Percentiles rank a stretch among this genome's conserved stretches.
Evolutionary conservation across 177 flowering plant species (phyloP).

Genomic region (Vitis hybrid): DNA sequence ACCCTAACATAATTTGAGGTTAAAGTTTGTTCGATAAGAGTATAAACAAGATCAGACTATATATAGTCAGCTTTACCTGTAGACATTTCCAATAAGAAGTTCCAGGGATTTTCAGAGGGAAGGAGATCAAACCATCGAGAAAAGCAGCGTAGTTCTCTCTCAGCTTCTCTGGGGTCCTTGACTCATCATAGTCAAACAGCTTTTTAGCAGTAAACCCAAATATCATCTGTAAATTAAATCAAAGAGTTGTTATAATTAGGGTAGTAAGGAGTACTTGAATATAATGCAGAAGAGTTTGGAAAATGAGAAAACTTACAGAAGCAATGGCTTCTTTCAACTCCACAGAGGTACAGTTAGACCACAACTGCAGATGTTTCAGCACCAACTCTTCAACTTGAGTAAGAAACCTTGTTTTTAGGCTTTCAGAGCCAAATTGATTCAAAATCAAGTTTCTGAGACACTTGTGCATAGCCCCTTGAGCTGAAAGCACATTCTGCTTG

Average conservation of each 20-base stretch:
- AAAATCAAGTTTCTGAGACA: constrained; percentile 86
- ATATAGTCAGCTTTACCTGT: constrained; percentile 38
- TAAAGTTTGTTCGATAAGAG: no score
- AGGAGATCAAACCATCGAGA: constrained; percentile 83
- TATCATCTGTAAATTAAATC: constrained; percentile 68
- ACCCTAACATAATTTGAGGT: constrained; percentile 41
- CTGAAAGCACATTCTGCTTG: constrained; percentile 67
- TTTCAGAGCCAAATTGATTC: constrained; percentile 79
- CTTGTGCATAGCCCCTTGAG: constrained; percentile 89
- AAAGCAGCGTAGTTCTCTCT: constrained; percentile 75
- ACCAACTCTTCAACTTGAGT: constrained; percentile 63
- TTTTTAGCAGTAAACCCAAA: constrained; percentile 84
- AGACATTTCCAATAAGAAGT: constrained; percentile 82
- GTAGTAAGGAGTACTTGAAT: no score
- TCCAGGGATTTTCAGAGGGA: constrained; percentile 91
- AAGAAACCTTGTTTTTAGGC: constrained; percentile 68
- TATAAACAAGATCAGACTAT: no score
- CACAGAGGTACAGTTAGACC: constrained; percentile 51
- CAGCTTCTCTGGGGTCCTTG: constrained; percentile 60
- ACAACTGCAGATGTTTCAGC: constrained; percentile 32
- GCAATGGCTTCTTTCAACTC: constrained; percentile 85
- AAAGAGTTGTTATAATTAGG: neutral
- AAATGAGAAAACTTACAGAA: constrained; percentile 39
- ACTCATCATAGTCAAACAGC: constrained; percentile 69
- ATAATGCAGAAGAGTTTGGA: neutral